Evolutionary conservation across 306 rosid species (phyloP).

Genomic region (Gastrolobium bilobum): DNA sequence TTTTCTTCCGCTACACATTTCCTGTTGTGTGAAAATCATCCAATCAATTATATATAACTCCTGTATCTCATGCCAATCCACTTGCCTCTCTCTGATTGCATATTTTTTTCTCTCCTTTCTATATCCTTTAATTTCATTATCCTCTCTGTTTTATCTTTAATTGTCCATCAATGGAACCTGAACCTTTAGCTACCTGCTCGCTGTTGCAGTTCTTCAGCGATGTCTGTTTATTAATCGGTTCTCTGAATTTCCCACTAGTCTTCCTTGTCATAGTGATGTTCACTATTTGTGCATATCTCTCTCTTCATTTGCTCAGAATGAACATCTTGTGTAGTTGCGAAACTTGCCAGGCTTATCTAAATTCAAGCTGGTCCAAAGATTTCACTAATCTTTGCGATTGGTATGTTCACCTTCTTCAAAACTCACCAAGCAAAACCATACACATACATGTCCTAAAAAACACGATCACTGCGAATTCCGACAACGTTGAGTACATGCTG

Average conservation of each 20-base stretch:
- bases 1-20: too few relatives aligned
- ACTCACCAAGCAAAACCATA: conserved; percentile 70
- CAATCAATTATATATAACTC: conserved; percentile 19
- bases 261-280: background rate
- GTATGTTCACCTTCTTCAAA: conserved; percentile 69
- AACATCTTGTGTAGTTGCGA: conserved; percentile 70
- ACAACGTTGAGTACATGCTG: conserved; percentile 85
- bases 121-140: background rate
- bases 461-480: conserved; percentile 74
- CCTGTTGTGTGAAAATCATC: background rate
- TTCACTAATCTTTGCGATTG: conserved; percentile 84
- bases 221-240: background rate
- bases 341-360: conserved; percentile 67
- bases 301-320: background rate
- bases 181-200: background rate
- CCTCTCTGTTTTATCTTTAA: background rate
- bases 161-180: conserved; percentile 49
- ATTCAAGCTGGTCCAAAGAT: conserved; percentile 70
- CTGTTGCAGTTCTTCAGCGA: conserved; percentile 30
- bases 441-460: conserved; percentile 79
- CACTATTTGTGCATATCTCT: background rate
- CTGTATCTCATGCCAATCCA: conserved; percentile 31
- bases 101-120: background rate
- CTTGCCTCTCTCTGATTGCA: conserved; percentile 32
- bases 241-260: conserved; percentile 22